Evolutionary conservation across 202 grass and related monocot species (phyloP), one percentile per base, ranked within the genome.

Genomic region (Dendrocalamus latiflorus): DNA sequence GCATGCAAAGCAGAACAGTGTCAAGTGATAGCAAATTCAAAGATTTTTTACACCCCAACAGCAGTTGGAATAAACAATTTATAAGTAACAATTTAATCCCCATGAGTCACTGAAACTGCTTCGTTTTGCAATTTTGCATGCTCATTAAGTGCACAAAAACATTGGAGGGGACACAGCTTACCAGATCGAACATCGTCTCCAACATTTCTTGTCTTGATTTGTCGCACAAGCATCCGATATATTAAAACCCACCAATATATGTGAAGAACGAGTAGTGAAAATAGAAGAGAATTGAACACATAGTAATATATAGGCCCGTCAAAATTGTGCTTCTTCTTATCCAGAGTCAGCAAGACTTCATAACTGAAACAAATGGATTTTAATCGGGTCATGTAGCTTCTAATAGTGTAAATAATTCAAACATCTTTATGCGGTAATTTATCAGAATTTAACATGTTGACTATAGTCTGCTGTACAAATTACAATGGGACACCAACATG

Each of bases 231-330:
- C 94, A 97, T 97, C 64, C 94, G 87, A 75, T 90, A 92, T 83
- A 97, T 97, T 60, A 94, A 83, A 79, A 97, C 83, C 91, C 86
- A 92, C 94, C 94, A 97, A 90, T 97, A 97, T 81, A 94, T 93
- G 83, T 94, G 91, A 67, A 94, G 91, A 68, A 97, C 89, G 57
- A 97, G 83, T 56, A 97, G 84, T 37, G 91, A 92, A 79, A 97
- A 97, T n/a, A n/a, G n/a, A n/a, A n/a, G n/a, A n/a, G n/a, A n/a
- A n/a, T n/a, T n/a, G n/a, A n/a, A n/a, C n/a, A n/a, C n/a, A n/a
- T n/a, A n/a, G n/a, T n/a, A n/a, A n/a, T n/a, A n/a, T n/a, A n/a
- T n/a, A n/a, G n/a, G n/a, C n/a, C n/a, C n/a, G n/a, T n/a, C n/a
- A n/a, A n/a, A n/a, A n/a, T n/a, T n/a, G n/a, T n/a, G n/a, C n/a